A percentile compares a stretch with the other conserved stretches of the same genome.
Evolutionary conservation across 1,284 basidiomycete species (phyloP).

Genomic region (Malassezia cuniculi): DNA sequence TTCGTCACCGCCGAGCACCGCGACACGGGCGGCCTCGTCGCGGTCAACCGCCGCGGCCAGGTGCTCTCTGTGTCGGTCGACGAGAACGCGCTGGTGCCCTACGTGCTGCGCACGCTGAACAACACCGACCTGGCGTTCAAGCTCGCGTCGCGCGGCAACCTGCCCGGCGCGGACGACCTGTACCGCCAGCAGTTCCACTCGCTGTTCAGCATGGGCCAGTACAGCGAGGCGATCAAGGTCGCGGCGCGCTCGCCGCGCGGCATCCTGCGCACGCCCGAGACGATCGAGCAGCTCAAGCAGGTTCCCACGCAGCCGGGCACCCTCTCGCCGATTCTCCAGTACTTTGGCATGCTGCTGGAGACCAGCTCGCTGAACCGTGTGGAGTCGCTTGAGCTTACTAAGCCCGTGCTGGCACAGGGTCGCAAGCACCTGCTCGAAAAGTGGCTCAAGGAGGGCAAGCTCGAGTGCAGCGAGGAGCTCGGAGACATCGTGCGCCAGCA

Average conservation of each 20-base stretch:
- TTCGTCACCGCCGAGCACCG: slow-evolving; percentile 97
- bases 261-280: slow-evolving; percentile 83
- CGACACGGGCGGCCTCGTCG: slow-evolving; percentile 85
- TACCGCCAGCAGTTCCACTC: slow-evolving; percentile 92
- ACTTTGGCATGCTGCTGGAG: slow-evolving; percentile 94
- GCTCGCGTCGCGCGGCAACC: slow-evolving; percentile 86
- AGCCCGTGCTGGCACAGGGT: slow-evolving; percentile 89
- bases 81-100: slow-evolving; percentile 88
- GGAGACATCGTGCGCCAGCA: slow-evolving; percentile 90
- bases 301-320: slow-evolving; percentile 80
- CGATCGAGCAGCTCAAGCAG: slow-evolving; percentile 95
- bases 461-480: slow-evolving; percentile 95
- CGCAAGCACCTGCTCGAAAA: slow-evolving; percentile 96
- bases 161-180: slow-evolving; percentile 94
- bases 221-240: slow-evolving; percentile 90
- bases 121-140: slow-evolving; percentile 98
- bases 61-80: slow-evolving; percentile 94
- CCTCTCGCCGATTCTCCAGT: slow-evolving; percentile 90
- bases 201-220: slow-evolving; percentile 80
- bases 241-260: slow-evolving; percentile 95
- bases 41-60: slow-evolving; percentile 98
- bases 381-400: slow-evolving; percentile 88
- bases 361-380: slow-evolving; percentile 94
- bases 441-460: slow-evolving; percentile 99
- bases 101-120: slow-evolving; percentile 83